phyloP scores from a whole-genome alignment of 2,329 filamentous ascomycete genomes.

The Zymoseptoria pseudotritici region DNA sequence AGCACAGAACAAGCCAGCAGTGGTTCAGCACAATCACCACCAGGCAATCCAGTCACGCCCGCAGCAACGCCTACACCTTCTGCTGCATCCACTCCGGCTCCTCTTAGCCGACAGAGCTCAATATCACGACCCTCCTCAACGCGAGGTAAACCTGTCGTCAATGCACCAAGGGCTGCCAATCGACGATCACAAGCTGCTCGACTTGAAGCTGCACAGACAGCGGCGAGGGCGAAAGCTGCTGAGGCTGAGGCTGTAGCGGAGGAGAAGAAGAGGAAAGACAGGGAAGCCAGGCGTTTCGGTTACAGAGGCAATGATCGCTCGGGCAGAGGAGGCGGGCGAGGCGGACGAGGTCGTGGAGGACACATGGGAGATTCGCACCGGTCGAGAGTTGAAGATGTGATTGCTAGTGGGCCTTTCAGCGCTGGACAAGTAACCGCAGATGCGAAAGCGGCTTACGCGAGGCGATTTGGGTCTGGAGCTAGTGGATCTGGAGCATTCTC shows the following conservation, averaged over 20 bases:
- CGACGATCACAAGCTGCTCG: constrained; percentile 39
- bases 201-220: constrained; percentile 36
- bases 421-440: constrained; percentile 22
- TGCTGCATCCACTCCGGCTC: not conserved
- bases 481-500: constrained; percentile 5
- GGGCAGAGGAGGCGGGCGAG: constrained; percentile 22
- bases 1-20: not conserved
- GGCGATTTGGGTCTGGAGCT: not conserved
- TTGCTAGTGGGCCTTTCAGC: constrained; percentile 38
- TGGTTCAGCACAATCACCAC: not conserved
- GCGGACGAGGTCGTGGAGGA: constrained; percentile 34
- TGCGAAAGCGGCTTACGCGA: constrained; percentile 2
- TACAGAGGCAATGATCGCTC: constrained; percentile 18
- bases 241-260: constrained; percentile 20
- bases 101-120: not conserved
- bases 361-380: constrained; percentile 33
- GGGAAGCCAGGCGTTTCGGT: constrained; percentile 20
- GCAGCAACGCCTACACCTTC: constrained; percentile 7
- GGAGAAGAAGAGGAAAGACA: constrained; percentile 20
- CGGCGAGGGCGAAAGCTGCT: constrained; percentile 24
- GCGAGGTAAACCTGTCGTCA: constrained; percentile 11
- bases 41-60: constrained; percentile 5
- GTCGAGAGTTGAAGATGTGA: constrained; percentile 14
- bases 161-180: constrained; percentile 32
- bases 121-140: constrained; percentile 10